These are phyloP conservation scores for Malus asiatica DNA, from an alignment of 306 rosid genomes.

Conservation along the genomic window DNA sequence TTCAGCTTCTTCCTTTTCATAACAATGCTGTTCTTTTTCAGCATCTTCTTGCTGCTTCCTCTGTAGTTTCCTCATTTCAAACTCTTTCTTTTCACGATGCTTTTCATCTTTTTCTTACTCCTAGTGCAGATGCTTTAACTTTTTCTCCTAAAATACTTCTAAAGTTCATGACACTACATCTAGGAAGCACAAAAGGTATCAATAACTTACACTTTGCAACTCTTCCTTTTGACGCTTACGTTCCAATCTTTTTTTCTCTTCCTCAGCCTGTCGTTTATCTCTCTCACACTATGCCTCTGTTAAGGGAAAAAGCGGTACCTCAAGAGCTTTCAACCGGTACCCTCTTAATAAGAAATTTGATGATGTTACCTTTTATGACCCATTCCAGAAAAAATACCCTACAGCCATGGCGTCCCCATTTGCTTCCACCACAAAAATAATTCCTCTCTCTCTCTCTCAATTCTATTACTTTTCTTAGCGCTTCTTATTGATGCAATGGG, in stretches of 20 bases:
- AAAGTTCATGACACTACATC: constrained; percentile 2
- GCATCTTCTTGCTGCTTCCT: constrained; percentile 71
- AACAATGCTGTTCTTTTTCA: constrained; percentile 60
- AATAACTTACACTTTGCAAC: constrained; percentile 44
- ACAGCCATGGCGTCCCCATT: no score
- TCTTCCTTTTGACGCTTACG: constrained; percentile 45
- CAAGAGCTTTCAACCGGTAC: no score
- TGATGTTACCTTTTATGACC: no score
- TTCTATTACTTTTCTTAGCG: no score
- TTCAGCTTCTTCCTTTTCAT: constrained; percentile 74
- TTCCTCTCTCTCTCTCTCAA: no score
- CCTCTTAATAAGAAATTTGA: no score
- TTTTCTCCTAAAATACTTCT: constrained; percentile 47
- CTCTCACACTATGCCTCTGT: constrained; percentile 16
- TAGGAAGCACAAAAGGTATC: neutral
- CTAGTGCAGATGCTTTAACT: constrained; percentile 34
- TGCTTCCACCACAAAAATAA: no score
- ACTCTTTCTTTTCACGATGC: constrained; percentile 38
- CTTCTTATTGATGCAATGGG: no score
- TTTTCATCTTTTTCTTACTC: constrained; percentile 48
- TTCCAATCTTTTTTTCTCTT: constrained; percentile 45
- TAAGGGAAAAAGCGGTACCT: no score
- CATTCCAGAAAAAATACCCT: no score
- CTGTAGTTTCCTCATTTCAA: constrained; percentile 46
- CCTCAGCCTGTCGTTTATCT: constrained; percentile 51